Conservation (phyloP, 129 eudicot genomes). For the Artemisia argyi region DNA sequence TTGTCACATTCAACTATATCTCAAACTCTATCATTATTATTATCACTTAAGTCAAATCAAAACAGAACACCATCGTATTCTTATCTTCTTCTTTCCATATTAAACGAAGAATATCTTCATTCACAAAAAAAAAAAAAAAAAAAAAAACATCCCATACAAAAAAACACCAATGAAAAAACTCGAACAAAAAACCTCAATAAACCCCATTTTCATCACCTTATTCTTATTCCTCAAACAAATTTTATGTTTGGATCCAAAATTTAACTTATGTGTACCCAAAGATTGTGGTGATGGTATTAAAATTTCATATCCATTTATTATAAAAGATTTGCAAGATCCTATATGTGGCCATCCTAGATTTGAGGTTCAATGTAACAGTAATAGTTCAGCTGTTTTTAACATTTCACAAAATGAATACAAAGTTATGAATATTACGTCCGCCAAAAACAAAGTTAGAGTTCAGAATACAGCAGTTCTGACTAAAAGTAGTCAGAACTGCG, state of each 20-base stretch:
- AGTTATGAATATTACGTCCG: constrained; percentile 27
- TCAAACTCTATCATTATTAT: constrained; percentile 10
- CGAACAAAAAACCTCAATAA: constrained; percentile 8
- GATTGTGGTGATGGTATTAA: constrained; percentile 33
- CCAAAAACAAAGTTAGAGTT: constrained; percentile 4
- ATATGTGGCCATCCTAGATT: constrained; percentile 54
- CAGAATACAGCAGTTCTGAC: constrained; percentile 1
- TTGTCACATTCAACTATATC: constrained; percentile 24
- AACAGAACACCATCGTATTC: too few species aligned
- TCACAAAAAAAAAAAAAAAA: too few species aligned
- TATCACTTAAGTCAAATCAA: constrained; percentile 22
- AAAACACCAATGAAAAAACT: not conserved
- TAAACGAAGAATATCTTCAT: not conserved
- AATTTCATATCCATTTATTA: constrained; percentile 46
- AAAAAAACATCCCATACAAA: not conserved
- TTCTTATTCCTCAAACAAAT: constrained; percentile 21
- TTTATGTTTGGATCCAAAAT: not conserved
- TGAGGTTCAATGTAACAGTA: constrained; percentile 30
- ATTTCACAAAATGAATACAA: too few species aligned
- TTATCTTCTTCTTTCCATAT: too few species aligned
- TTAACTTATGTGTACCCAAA: constrained; percentile 40
- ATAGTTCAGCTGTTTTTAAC: too few species aligned
- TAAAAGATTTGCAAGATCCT: constrained; percentile 30
- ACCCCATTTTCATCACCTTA: constrained; percentile 3
- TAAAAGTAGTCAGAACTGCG: not conserved